Conservation (phyloP, 2,329 filamentous ascomycete genomes). For the Paecilomyces variotii region DNA sequence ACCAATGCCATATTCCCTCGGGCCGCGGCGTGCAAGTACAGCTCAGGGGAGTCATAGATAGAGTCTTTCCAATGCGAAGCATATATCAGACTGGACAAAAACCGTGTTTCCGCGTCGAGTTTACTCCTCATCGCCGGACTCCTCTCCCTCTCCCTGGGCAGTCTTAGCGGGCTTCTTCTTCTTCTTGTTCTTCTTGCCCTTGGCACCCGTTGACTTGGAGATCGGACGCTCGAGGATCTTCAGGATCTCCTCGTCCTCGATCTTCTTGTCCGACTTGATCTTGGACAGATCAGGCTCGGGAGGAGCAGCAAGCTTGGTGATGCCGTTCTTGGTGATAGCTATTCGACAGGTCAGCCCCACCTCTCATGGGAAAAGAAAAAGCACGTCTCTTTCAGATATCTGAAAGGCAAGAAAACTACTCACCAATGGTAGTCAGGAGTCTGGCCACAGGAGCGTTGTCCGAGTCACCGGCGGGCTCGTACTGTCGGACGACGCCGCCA, state of each 20-base stretch:
- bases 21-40: slow-evolving; percentile 7
- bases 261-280: slow-evolving; percentile 95
- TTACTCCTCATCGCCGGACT: slow-evolving; percentile 34
- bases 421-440: slow-evolving; percentile 87
- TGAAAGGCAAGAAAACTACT: slow-evolving; percentile 31
- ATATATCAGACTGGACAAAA: slow-evolving; percentile 2
- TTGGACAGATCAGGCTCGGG: slow-evolving; percentile 69
- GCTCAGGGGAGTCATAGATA: slow-evolving; percentile 10
- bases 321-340: slow-evolving; percentile 97
- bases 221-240: slow-evolving; percentile 82
- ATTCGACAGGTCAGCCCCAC: slow-evolving; percentile 16
- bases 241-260: slow-evolving; percentile 82
- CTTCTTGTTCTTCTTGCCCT: slow-evolving; percentile 86
- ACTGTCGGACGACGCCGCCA: slow-evolving; percentile 84
- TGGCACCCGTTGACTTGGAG: slow-evolving; percentile 47
- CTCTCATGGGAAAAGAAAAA: not conserved
- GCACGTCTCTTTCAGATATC: not conserved
- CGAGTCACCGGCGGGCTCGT: slow-evolving; percentile 92
- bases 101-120: slow-evolving; percentile 10
- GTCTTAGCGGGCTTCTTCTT: slow-evolving; percentile 60
- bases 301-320: slow-evolving; percentile 75
- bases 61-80: slow-evolving; percentile 20
- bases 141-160: slow-evolving; percentile 31
- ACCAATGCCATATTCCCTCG: not conserved
- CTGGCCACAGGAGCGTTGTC: slow-evolving; percentile 77